Base-by-base conservation (phyloP, 108 stramenopile species). In the Thalassiosira profunda region DNA sequence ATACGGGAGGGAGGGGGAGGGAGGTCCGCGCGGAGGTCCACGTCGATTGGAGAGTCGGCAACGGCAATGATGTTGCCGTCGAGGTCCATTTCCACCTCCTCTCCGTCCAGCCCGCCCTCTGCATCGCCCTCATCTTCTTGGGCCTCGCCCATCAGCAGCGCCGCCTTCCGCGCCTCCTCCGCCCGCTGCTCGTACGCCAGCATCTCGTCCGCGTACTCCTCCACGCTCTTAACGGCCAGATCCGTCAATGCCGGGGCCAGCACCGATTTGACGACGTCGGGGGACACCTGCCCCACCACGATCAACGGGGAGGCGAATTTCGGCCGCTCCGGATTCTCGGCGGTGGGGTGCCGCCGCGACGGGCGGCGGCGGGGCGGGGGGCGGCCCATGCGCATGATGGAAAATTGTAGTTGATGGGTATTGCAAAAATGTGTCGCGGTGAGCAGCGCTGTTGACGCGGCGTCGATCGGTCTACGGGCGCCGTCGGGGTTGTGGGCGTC, bases 281-380 rank as follows among this genome's bases (percentile, higher is more conserved):
- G 58, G n/a, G 88, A 90, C 8, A 95, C 31, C 47, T 85, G 75
- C 20, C 90, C 90, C 2, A 86, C 87, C 3, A 88, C 68, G 37
- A 79, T 61, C 4, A 58, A 79, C 4, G 79, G 66, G 8, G 83
- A 81, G 63, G 85, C 56, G 33, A 43, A 66, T 35, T 79, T 79
- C 26, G 65, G 70, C n/a, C 33, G 28, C 15, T 70, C 53, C 2
- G 64, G 57, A 12, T 26, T 45, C 48, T 58, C 23, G 24, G 42
- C 40, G 23, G 45, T 43, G 43, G 25, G 1, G 30, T 44, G 15
- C 1, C 41, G 24, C 12, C 21, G 29, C 59, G 59, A 26, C 30
- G 57, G 12, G 38, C 57, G 40, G 30, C 45, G 48, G 31, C 25
- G 24, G 25, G 48, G 46, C 48, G 65, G 21, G 44, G 66, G 47